A percentile compares a stretch with the other conserved stretches of the same genome.
Evolutionary conservation across 805 yeast genomes (phyloP).

Genomic region (Pichia phayaonensis): DNA sequence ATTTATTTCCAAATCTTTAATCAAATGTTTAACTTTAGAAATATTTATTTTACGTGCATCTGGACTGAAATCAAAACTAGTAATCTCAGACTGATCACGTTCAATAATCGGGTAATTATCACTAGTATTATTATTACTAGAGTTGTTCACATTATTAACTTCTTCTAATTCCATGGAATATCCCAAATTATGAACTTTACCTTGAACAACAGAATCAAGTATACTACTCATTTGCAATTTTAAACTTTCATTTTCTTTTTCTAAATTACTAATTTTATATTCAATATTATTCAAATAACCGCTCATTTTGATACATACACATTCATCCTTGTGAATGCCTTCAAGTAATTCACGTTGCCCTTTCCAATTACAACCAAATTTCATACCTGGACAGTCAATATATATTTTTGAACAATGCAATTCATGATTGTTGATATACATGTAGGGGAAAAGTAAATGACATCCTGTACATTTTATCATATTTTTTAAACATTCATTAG

Average conservation of each 20-base stretch:
- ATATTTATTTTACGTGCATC: constrained; percentile 29
- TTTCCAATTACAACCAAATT: constrained; percentile 44
- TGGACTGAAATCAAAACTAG: not conserved
- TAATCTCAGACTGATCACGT: not conserved
- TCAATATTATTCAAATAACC: constrained; percentile 23
- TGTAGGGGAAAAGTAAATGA: constrained; percentile 34
- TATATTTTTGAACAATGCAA: constrained; percentile 35
- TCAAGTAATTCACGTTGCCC: constrained; percentile 27
- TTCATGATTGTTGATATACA: constrained; percentile 33
- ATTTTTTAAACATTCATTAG: constrained; percentile 33
- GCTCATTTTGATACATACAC: constrained; percentile 23
- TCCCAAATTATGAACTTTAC: constrained; percentile 44
- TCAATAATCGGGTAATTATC: too few species aligned
- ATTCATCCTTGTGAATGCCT: constrained; percentile 23
- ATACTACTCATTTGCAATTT: constrained; percentile 39
- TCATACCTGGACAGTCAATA: constrained; percentile 38
- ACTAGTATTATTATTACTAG: not conserved
- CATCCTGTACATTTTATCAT: constrained; percentile 34
- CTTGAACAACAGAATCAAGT: constrained; percentile 40
- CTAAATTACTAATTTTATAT: constrained; percentile 23
- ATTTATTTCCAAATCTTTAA: constrained; percentile 21
- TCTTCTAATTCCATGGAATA: constrained; percentile 41
- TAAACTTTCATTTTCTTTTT: constrained; percentile 32
- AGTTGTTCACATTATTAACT: constrained; percentile 15
- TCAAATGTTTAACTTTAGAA: constrained; percentile 24